Conservation (phyloP, 352 stramenopile species). For the Peronospora belbahrii region DNA sequence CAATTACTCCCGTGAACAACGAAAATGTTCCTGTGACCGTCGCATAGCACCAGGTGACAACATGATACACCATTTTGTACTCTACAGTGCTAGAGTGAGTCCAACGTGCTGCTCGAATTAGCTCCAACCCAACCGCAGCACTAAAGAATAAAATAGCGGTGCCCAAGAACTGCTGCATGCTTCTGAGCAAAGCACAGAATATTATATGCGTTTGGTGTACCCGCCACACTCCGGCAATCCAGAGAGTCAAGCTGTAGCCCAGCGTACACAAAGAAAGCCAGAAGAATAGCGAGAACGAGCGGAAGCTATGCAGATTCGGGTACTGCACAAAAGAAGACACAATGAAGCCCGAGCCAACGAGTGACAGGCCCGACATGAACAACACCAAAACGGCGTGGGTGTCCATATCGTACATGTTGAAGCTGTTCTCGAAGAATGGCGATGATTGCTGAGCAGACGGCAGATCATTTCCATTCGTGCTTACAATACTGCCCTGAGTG, state of each 20-base stretch:
- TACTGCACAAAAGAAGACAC: constrained; percentile 62
- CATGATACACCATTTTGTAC: constrained; percentile 49
- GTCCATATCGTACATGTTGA: constrained; percentile 71
- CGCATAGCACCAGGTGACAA: constrained; percentile 46
- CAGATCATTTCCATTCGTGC: constrained; percentile 13
- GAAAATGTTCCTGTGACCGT: constrained; percentile 37
- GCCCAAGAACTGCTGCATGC: constrained; percentile 59
- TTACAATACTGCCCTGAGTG: background rate
- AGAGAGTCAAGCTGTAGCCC: constrained; percentile 52
- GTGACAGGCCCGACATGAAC: constrained; percentile 61
- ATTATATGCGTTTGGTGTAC: constrained; percentile 27
- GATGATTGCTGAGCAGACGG: constrained; percentile 13
- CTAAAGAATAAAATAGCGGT: constrained; percentile 55
- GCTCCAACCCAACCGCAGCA: constrained; percentile 46
- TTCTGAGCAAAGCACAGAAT: constrained; percentile 49
- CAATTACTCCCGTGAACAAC: constrained; percentile 49
- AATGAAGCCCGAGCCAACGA: constrained; percentile 60
- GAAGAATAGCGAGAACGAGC: constrained; percentile 53
- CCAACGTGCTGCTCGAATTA: constrained; percentile 51
- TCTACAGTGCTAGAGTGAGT: constrained; percentile 44
- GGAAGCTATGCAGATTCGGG: constrained; percentile 41
- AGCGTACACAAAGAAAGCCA: constrained; percentile 55
- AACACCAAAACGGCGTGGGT: constrained; percentile 65
- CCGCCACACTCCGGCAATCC: constrained; percentile 42
- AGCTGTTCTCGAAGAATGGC: constrained; percentile 51